Conservation (phyloP, 305 asterid species). For the Stenogyne calaminthoides region DNA sequence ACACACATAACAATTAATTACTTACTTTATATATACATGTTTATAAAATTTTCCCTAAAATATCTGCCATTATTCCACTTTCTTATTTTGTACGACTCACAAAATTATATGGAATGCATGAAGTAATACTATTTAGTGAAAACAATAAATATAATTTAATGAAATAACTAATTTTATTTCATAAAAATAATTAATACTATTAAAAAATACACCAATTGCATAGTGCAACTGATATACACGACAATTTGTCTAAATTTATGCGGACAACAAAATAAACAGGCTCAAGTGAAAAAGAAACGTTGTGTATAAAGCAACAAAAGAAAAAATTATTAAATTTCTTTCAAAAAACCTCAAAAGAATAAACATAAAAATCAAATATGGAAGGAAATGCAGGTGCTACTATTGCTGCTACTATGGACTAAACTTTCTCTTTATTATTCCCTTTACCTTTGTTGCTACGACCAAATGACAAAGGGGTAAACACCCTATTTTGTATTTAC, state of each 20-base stretch:
- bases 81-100: too few species aligned
- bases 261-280: slow-evolving; percentile 39
- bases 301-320: slow-evolving; percentile 39
- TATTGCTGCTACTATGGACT: slow-evolving; percentile 46
- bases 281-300: slow-evolving; percentile 47
- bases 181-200: too few species aligned
- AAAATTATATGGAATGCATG: too few species aligned
- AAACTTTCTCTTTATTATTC: slow-evolving; percentile 56
- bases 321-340: background rate
- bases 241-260: slow-evolving; percentile 25
- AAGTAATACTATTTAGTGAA: too few species aligned
- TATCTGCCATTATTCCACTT: too few species aligned
- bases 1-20: too few species aligned
- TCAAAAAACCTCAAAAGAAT: slow-evolving; percentile 30
- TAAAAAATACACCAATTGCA: too few species aligned
- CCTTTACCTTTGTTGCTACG: slow-evolving; percentile 62
- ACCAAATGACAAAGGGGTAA: slow-evolving; percentile 49
- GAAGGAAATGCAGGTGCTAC: slow-evolving; percentile 24
- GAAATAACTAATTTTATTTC: too few species aligned
- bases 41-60: too few species aligned
- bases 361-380: slow-evolving; percentile 20
- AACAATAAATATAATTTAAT: too few species aligned
- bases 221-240: too few species aligned
- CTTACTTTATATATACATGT: too few species aligned
- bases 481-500: slow-evolving; percentile 39